These are phyloP conservation scores for Dentipellis sp. DNA, from an alignment of 768 basidiomycete species.

Conservation along the genomic window DNA sequence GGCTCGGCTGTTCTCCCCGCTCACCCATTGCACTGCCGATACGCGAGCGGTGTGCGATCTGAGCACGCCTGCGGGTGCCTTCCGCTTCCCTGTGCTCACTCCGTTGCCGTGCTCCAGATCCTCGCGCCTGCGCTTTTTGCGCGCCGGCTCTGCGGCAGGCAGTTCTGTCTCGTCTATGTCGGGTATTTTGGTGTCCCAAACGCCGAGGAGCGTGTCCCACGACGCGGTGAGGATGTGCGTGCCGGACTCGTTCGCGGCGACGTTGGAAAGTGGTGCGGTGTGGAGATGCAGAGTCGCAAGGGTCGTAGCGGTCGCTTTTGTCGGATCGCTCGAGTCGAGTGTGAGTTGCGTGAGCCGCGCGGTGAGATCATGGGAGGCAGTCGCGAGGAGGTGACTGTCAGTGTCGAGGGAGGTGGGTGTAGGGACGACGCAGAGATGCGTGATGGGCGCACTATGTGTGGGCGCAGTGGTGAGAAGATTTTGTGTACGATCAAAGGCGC, in stretches of 20 bases:
- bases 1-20: constrained; percentile 30
- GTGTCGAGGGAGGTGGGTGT: constrained; percentile 15
- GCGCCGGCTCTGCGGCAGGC: constrained; percentile 19
- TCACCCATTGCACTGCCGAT: constrained; percentile 57
- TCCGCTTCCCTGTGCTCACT: constrained; percentile 21
- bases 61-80: constrained; percentile 64
- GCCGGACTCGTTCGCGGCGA: constrained; percentile 46
- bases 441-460: constrained; percentile 59
- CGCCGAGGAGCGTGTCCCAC: constrained; percentile 80
- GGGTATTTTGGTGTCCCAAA: constrained; percentile 68
- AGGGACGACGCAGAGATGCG: constrained; percentile 51
- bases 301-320: constrained; percentile 4
- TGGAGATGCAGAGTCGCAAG: constrained; percentile 79
- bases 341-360: constrained; percentile 41
- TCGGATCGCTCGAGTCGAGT: neutral
- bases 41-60: constrained; percentile 81
- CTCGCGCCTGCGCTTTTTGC: constrained; percentile 60
- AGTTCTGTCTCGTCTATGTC: constrained; percentile 49
- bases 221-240: constrained; percentile 70
- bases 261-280: constrained; percentile 67
- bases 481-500: constrained; percentile 66
- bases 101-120: constrained; percentile 17
- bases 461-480: constrained; percentile 37
- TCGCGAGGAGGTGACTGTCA: constrained; percentile 41
- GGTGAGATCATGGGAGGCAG: constrained; percentile 73